Evolutionary conservation across 2,329 filamentous ascomycete genomes (phyloP).

Genomic region (Xylogone sp.): DNA sequence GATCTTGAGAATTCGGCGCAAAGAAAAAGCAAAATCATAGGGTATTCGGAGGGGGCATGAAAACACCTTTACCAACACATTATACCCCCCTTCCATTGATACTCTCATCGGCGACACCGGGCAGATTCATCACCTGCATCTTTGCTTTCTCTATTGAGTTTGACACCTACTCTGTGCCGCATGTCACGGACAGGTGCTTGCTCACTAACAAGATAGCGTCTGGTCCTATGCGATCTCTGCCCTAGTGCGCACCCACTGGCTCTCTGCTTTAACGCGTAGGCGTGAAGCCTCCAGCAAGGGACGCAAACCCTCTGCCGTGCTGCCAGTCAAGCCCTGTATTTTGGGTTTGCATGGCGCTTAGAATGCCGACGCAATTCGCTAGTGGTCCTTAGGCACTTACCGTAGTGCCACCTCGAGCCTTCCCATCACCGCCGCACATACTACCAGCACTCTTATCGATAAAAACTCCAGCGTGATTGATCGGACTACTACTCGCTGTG

Average conservation of each 20-base stretch:
- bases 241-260: background rate
- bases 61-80: background rate
- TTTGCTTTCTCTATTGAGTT: background rate
- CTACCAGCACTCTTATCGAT: background rate
- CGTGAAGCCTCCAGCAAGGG: background rate
- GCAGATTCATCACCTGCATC: too few species aligned
- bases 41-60: background rate
- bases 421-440: background rate
- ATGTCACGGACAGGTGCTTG: background rate
- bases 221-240: background rate
- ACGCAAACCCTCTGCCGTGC: background rate
- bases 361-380: background rate
- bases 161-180: background rate
- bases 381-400: background rate
- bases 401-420: background rate
- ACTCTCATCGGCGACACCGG: too few species aligned
- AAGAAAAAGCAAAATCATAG: background rate
- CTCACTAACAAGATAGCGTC: background rate
- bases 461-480: background rate
- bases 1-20: background rate
- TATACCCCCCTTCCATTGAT: background rate
- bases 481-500: background rate
- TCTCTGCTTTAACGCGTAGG: background rate
- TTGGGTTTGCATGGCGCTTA: background rate
- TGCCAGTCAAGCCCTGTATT: background rate